Base-by-base conservation (phyloP, 148 eudicot genomes). In the Pharnaceum exiguum region DNA sequence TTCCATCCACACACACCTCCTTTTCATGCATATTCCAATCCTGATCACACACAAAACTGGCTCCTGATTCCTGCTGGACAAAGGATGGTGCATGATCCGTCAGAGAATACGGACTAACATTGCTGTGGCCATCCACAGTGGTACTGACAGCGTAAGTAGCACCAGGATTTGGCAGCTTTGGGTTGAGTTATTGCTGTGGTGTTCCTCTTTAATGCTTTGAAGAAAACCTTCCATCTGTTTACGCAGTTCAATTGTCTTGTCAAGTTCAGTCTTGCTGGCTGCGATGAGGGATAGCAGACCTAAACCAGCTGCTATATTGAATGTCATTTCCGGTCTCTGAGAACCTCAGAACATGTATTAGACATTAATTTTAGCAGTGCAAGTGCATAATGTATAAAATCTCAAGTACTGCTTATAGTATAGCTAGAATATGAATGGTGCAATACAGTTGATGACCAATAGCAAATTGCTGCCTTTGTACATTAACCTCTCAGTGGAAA, bases 301-400 rank as follows among this genome's bases (percentile, higher is more conserved):
- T 40, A 80, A 67, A 16, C 89, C 95, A 19, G 77, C 70, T 44
- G 80, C 84, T 55, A 86, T 15, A 48, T 80, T 86, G 75, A 80
- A 71, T 30, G 66, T 59, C 59, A 64, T 39, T 52, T 74, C 78
- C 44, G 59, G 78, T 19, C 53, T 55, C 40, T 54, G 55, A 40
- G 54, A 23, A 24, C 67, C 78, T 74, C n/a, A n/a, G 57, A 32
- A n/a, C 3, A 21, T 26, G 31, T 10, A 33, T 28, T 0, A 19
- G 12, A 53, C 2, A 5, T 52, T 19, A 42, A 3, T 42, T 25
- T 10, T 5, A 18, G 22, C 43, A 33, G 9, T 9, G n/a, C n/a
- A n/a, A n/a, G n/a, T n/a, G n/a, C n/a, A n/a, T n/a, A n/a, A n/a
- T n/a, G n/a, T n/a, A n/a, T n/a, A n/a, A n/a, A n/a, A n/a, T n/a